These are phyloP conservation scores for Sedum album DNA, from an alignment of 164 flowering plant species.

Conservation along the genomic window DNA sequence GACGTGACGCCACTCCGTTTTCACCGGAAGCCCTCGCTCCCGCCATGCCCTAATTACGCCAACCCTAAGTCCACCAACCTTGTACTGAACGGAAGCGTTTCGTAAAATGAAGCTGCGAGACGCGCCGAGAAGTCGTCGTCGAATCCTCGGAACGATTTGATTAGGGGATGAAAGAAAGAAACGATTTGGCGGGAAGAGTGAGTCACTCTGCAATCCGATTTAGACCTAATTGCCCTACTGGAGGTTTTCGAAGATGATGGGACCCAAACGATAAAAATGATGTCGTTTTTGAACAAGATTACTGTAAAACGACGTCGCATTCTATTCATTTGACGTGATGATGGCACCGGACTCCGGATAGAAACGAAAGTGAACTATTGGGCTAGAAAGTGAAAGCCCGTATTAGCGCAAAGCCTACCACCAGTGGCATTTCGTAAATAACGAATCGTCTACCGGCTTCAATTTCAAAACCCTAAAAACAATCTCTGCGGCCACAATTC, in stretches of 20 bases:
- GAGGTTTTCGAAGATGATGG: too few relatives aligned
- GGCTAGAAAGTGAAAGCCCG: neutral
- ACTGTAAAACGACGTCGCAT: too few relatives aligned
- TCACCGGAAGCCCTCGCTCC: conserved; percentile 27
- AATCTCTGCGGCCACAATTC: neutral
- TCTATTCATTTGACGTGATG: too few relatives aligned
- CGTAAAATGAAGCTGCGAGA: neutral
- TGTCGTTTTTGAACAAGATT: too few relatives aligned
- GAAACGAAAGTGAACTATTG: too few relatives aligned
- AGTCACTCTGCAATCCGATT: neutral
- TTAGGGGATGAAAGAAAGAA: neutral
- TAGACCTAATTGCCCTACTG: neutral
- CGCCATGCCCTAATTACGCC: conserved; percentile 25
- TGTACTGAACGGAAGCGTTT: neutral
- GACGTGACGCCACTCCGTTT: conserved; percentile 12
- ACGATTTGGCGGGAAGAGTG: conserved; percentile 2
- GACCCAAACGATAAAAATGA: too few relatives aligned
- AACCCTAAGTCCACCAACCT: neutral
- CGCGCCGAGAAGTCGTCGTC: neutral
- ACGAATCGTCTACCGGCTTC: neutral
- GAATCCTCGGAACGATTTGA: too few relatives aligned
- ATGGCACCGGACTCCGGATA: too few relatives aligned
- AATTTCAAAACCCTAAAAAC: neutral
- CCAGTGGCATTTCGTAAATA: neutral
- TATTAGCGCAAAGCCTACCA: neutral